These are phyloP conservation scores for Yarrowia keelungensis DNA, from an alignment of 805 yeast species.

Conservation along the genomic window DNA sequence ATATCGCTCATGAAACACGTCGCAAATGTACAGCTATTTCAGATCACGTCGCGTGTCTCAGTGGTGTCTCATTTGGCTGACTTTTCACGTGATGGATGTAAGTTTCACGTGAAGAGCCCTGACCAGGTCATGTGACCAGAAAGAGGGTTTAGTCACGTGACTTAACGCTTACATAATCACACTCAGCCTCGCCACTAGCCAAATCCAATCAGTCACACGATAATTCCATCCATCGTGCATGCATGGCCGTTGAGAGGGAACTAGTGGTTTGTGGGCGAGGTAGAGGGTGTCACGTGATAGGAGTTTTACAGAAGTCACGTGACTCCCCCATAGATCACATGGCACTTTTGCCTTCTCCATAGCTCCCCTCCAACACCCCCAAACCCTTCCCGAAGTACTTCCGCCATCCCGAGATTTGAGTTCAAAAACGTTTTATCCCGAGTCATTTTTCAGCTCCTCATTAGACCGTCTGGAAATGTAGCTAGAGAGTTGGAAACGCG, in stretches of 20 bases:
- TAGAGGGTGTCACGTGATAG: no score
- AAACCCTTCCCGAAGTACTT: neutral
- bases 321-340: neutral
- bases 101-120: neutral
- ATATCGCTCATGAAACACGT: conserved; percentile 13
- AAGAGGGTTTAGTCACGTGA: neutral
- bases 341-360: neutral
- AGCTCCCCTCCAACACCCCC: neutral
- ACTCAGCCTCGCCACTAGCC: neutral
- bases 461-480: no score
- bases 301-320: neutral
- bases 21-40: neutral
- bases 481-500: no score
- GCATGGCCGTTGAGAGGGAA: neutral
- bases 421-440: conserved; percentile 5
- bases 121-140: neutral
- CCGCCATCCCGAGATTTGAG: conserved; percentile 18
- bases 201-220: conserved; percentile 13
- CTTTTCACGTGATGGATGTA: neutral
- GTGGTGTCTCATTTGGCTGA: neutral
- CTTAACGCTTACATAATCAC: conserved; percentile 10
- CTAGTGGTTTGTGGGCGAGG: no score
- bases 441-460: neutral
- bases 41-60: neutral
- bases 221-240: conserved; percentile 2